Evolutionary conservation across 176 grass and related monocot genomes (phyloP), one percentile per base, ranked within the genome.

Genomic region (Eleusine indica): DNA sequence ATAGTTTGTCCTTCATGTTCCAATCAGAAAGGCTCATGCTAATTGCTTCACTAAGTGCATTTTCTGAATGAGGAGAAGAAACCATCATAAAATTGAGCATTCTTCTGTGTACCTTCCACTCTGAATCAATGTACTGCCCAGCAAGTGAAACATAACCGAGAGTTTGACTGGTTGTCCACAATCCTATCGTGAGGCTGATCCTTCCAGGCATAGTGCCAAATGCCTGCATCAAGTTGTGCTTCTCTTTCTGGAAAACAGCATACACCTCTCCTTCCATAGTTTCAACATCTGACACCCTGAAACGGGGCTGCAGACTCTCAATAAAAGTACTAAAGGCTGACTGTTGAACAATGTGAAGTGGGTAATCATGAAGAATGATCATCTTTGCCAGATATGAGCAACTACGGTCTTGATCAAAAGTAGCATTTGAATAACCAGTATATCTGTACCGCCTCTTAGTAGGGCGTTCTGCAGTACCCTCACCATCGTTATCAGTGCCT

Each of bases 21-120:
- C 94, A 97, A 49, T 94, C 89, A 0, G 76, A 88, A 43, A 97
- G 85, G 82, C 94, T 88, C 0, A 51, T 43, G 44, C 87, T 83
- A 72, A 97, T 97, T 66, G 89, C 91, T 86, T 94, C 91, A 67
- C 94, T 88, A 83, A 97, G 91, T 60, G 91, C 87, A 89, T 91
- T 97, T 72, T 97, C 94, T 40, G 94, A 97, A 86, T 94, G 91
- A 84, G 94, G 91, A 65, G 94, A 94, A 68, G 94, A 94, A 10
- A 97, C 94, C 94, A 97, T 94, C 94, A 94, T 90, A 87, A 97
- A 97, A 85, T 90, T 94, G 11, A 97, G 87, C 91, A 97, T 97
- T 74, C 91, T 93, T 75, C 79, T 77, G 68, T 91, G 85, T 82
- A 94, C 77, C 74, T 86, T 94, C 89, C 91, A 97, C 12, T 90